Evolutionary conservation across 371 early-diverging fungal species (phyloP).

Genomic region (Furculomyces boomerangus): DNA sequence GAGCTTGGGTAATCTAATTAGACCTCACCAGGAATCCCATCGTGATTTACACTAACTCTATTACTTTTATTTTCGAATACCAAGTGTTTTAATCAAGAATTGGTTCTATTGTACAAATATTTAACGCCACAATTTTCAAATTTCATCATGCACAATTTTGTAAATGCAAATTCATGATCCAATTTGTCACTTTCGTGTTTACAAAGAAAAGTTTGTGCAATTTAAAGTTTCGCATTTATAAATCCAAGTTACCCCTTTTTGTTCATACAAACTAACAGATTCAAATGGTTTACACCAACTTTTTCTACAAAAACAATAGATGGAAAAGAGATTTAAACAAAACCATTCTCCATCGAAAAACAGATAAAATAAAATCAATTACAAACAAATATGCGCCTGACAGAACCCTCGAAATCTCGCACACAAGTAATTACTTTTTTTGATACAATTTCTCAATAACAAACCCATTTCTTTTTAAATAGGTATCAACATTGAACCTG

Average conservation of each 20-base stretch:
- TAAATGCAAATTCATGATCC: too few relatives aligned
- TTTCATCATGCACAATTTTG: too few relatives aligned
- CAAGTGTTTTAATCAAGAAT: too few relatives aligned
- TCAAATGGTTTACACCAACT: neutral
- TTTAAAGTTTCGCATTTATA: too few relatives aligned
- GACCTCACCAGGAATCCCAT: neutral
- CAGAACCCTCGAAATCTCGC: neutral
- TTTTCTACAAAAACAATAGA: neutral
- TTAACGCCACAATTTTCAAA: too few relatives aligned
- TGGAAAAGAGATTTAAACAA: neutral
- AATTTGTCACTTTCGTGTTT: too few relatives aligned
- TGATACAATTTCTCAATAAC: neutral
- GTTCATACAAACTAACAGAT: neutral
- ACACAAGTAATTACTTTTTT: neutral
- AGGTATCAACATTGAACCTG: neutral
- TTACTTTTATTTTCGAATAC: neutral
- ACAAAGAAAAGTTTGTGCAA: too few relatives aligned
- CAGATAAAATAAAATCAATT: neutral
- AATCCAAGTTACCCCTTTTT: too few relatives aligned
- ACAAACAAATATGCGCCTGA: constrained; percentile 1
- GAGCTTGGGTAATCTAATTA: constrained; percentile 1
- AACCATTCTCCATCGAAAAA: neutral
- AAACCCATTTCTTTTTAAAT: neutral
- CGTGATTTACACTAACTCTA: neutral
- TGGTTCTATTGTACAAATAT: too few relatives aligned